These are phyloP conservation scores for Primulina tabacum DNA, from an alignment of 257 asterid genomes.

Conservation along the genomic window DNA sequence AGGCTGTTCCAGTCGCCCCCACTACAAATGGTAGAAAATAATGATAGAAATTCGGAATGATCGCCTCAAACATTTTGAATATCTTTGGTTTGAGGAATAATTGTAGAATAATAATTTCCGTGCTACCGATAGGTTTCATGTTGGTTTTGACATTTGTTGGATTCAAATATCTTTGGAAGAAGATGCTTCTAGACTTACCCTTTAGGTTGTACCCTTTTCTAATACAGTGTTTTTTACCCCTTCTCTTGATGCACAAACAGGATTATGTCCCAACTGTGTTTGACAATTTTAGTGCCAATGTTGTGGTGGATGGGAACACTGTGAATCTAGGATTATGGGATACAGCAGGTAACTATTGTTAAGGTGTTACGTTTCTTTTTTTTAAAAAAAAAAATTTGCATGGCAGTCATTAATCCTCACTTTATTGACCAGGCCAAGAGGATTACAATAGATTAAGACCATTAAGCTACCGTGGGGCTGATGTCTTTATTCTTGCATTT, in stretches of 20 bases:
- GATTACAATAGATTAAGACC: slow-evolving; percentile 35
- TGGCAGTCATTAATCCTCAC: not conserved
- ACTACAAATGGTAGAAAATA: not conserved
- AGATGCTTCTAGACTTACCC: not conserved
- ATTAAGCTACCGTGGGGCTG: slow-evolving; percentile 33
- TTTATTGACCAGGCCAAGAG: slow-evolving; percentile 27
- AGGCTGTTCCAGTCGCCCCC: not conserved
- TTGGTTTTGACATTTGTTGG: not conserved
- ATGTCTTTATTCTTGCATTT: slow-evolving; percentile 31
- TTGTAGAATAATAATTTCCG: no score
- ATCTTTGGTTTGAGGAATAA: not conserved
- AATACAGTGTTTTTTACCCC: not conserved
- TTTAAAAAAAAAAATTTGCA: no score
- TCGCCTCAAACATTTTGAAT: no score
- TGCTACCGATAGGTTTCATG: not conserved
- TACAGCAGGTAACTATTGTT: slow-evolving; percentile 11
- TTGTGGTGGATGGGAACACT: slow-evolving; percentile 18
- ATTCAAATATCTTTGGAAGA: not conserved
- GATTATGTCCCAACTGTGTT: slow-evolving; percentile 18
- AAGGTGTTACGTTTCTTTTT: not conserved
- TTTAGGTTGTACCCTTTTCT: not conserved
- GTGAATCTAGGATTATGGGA: slow-evolving; percentile 18
- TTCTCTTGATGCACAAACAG: slow-evolving; percentile 1
- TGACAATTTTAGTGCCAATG: slow-evolving; percentile 19
- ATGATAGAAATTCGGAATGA: no score